phyloP scores from a whole-genome alignment of 768 basidiomycete species.

The Russula abietina region DNA sequence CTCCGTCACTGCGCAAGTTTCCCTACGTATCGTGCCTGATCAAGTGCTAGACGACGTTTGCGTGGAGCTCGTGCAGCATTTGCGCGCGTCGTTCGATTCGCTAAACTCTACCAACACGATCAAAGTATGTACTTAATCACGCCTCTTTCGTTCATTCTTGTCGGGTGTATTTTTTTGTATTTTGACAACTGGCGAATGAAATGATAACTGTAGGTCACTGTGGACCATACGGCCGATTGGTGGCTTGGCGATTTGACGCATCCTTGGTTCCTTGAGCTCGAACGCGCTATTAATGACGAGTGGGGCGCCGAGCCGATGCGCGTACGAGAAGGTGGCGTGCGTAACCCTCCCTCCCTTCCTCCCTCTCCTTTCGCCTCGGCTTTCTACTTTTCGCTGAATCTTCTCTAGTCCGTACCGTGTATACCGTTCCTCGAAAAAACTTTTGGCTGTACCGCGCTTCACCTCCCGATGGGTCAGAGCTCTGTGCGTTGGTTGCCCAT shows the following conservation, averaged over 20 bases:
- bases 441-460: conserved; percentile 83
- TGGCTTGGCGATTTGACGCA: conserved; percentile 89
- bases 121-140: conserved; percentile 41
- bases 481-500: conserved; percentile 48
- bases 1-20: conserved; percentile 76
- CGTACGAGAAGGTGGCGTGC: conserved; percentile 89
- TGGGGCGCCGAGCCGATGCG: conserved; percentile 84
- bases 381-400: background rate
- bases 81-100: conserved; percentile 51
- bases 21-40: conserved; percentile 91
- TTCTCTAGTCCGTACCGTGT: conserved; percentile 94
- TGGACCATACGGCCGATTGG: conserved; percentile 88
- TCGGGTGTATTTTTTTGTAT: too few relatives aligned
- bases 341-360: too few relatives aligned
- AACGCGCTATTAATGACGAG: conserved; percentile 73
- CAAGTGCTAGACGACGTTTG: conserved; percentile 73
- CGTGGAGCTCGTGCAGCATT: conserved; percentile 49
- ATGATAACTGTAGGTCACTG: conserved; percentile 48
- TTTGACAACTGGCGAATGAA: too few relatives aligned
- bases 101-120: conserved; percentile 67
- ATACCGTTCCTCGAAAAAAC: conserved; percentile 91
- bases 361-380: background rate
- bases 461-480: conserved; percentile 92
- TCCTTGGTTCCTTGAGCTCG: conserved; percentile 81
- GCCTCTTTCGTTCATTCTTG: background rate